These are phyloP conservation scores for Vigna mungo DNA, from an alignment of 306 rosid genomes.

Conservation along the genomic window DNA sequence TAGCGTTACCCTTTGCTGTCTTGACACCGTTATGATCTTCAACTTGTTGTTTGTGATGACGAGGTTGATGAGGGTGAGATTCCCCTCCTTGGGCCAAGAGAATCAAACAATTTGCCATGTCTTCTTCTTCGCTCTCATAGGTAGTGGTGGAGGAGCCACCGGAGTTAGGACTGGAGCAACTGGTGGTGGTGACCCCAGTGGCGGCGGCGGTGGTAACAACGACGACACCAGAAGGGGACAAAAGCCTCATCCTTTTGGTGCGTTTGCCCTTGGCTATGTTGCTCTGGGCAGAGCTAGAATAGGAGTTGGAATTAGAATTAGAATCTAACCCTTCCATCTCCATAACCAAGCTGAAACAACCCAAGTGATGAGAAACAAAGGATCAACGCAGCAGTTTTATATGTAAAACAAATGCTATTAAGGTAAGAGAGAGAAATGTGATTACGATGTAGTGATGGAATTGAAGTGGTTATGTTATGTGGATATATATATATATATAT, in stretches of 20 bases:
- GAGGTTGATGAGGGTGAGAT: background rate
- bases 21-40: background rate
- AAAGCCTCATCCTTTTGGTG: conserved; percentile 65
- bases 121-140: conserved; percentile 75
- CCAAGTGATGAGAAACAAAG: background rate
- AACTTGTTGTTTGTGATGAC: background rate
- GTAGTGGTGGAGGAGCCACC: conserved; percentile 51
- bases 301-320: conserved; percentile 7
- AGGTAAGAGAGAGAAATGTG: conserved; percentile 2
- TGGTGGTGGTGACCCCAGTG: background rate
- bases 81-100: conserved; percentile 70
- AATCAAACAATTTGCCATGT: conserved; percentile 94
- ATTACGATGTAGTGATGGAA: conserved; percentile 33
- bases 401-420: conserved; percentile 3
- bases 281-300: conserved; percentile 21
- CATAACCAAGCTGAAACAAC: background rate
- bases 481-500: no score
- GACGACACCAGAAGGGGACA: background rate
- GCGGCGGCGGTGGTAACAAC: background rate
- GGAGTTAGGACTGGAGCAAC: conserved; percentile 58
- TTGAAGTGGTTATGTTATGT: background rate
- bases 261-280: conserved; percentile 66
- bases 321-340: conserved; percentile 52
- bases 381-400: background rate
- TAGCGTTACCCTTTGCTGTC: conserved; percentile 30